A percentile compares a stretch with the other conserved stretches of the same genome.
These are phyloP conservation scores for Rhodomyrtus psidioides DNA, from an alignment of 441 rosid genomes.

Conservation along the genomic window DNA sequence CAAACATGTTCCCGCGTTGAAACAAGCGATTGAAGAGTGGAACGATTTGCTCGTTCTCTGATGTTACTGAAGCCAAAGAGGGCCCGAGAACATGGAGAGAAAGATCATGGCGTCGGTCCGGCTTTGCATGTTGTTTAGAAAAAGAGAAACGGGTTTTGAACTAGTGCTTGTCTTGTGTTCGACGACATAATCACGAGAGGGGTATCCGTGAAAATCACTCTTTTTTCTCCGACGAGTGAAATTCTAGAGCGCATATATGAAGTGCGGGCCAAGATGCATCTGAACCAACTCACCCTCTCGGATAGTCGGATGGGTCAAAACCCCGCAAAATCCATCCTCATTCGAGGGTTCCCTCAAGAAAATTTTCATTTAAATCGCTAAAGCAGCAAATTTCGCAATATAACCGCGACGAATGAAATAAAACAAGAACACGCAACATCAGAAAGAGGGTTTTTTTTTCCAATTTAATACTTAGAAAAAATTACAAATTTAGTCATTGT, in stretches of 20 bases:
- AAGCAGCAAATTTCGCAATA: neutral
- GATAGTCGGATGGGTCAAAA: neutral
- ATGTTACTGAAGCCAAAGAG: neutral
- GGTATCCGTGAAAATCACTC: neutral
- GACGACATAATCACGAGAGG: neutral
- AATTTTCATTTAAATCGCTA: neutral
- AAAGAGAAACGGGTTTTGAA: neutral
- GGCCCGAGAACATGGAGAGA: neutral
- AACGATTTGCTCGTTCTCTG: neutral
- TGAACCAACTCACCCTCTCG: neutral
- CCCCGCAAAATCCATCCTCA: neutral
- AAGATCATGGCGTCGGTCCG: neutral
- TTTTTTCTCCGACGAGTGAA: neutral
- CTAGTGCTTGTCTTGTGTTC: neutral
- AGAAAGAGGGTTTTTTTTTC: no score
- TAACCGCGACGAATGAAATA: neutral
- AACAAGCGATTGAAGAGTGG: neutral
- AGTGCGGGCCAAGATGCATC: neutral
- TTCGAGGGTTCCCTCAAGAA: neutral
- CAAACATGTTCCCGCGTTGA: neutral
- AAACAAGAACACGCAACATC: neutral
- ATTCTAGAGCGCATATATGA: neutral
- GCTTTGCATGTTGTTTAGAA: neutral
- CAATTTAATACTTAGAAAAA: no score
- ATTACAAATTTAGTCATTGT: no score